phyloP scores from a whole-genome alignment of 2,329 filamentous ascomycete species.

The Triangularia verruculosa region DNA sequence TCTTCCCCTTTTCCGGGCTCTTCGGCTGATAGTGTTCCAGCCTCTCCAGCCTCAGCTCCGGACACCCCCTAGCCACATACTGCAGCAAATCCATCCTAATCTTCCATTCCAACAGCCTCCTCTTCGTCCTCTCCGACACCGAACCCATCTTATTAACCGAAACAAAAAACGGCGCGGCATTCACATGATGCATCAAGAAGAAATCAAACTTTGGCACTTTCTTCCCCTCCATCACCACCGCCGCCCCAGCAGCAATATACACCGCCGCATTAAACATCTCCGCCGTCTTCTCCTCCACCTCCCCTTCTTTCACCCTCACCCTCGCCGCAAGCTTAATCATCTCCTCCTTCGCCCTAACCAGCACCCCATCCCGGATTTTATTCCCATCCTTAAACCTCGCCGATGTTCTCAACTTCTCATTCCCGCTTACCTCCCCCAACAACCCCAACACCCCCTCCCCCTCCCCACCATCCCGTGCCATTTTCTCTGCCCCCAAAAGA shows the following conservation, averaged over 20 bases:
- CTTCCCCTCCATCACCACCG: constrained; percentile 40
- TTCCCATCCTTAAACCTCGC: constrained; percentile 53
- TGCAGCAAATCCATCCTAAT: constrained; percentile 69
- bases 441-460: constrained; percentile 52
- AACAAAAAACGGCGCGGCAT: constrained; percentile 69
- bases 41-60: constrained; percentile 56
- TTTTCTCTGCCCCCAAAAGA: constrained; percentile 47
- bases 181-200: constrained; percentile 73
- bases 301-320: constrained; percentile 54
- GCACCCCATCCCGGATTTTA: constrained; percentile 66
- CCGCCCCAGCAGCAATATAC: constrained; percentile 49
- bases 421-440: constrained; percentile 54
- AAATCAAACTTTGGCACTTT: constrained; percentile 78
- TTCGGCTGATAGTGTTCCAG: constrained; percentile 59
- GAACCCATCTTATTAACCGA: constrained; percentile 60
- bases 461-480: constrained; percentile 26
- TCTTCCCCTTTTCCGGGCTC: constrained; percentile 34
- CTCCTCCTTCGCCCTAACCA: constrained; percentile 60
- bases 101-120: constrained; percentile 77
- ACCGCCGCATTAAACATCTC: constrained; percentile 67
- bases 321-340: constrained; percentile 60
- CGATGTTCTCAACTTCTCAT: constrained; percentile 56
- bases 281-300: constrained; percentile 52
- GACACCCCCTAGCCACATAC: constrained; percentile 67
- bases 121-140: constrained; percentile 59